Evolutionary conservation across 495 filamentous ascomycete species (phyloP).

Genomic region (Xanthoparmelia taractica): DNA sequence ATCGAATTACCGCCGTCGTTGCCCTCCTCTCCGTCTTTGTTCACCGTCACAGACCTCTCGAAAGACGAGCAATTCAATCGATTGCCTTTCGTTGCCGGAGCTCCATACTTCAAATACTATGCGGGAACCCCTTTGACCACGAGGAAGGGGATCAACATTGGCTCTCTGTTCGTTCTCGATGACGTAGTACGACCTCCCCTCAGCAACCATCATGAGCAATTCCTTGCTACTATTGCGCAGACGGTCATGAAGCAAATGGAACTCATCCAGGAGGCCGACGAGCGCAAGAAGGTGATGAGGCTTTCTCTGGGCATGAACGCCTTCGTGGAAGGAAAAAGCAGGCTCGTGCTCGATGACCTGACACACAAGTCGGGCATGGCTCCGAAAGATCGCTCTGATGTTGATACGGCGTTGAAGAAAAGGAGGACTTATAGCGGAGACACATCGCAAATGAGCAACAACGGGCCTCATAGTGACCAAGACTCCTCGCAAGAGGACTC

Average conservation of each 20-base stretch:
- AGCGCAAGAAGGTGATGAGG: constrained; percentile 49
- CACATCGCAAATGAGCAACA: constrained; percentile 1
- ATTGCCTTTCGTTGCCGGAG: constrained; percentile 36
- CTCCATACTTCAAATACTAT: constrained; percentile 41
- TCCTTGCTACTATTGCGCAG: constrained; percentile 41
- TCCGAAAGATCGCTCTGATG: neutral
- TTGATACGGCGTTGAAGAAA: neutral
- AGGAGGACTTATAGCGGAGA: constrained; percentile 1
- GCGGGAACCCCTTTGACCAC: constrained; percentile 56
- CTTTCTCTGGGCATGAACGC: constrained; percentile 54
- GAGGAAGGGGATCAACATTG: constrained; percentile 60
- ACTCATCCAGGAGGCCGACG: constrained; percentile 47
- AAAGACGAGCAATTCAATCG: constrained; percentile 37
- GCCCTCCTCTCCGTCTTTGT: constrained; percentile 8
- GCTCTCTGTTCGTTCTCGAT: constrained; percentile 62
- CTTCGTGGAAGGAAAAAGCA: constrained; percentile 50
- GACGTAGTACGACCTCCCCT: constrained; percentile 35
- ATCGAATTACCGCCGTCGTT: constrained; percentile 15
- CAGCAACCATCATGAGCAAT: constrained; percentile 33
- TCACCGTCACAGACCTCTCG: constrained; percentile 33
- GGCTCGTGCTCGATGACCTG: neutral
- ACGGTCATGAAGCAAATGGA: constrained; percentile 60
- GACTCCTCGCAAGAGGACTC: constrained; percentile 21
- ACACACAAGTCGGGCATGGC: neutral
- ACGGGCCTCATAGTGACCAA: constrained; percentile 9